Conservation (phyloP, 192 early-diverging fungal genomes). For the Coemansia sp. region DNA sequence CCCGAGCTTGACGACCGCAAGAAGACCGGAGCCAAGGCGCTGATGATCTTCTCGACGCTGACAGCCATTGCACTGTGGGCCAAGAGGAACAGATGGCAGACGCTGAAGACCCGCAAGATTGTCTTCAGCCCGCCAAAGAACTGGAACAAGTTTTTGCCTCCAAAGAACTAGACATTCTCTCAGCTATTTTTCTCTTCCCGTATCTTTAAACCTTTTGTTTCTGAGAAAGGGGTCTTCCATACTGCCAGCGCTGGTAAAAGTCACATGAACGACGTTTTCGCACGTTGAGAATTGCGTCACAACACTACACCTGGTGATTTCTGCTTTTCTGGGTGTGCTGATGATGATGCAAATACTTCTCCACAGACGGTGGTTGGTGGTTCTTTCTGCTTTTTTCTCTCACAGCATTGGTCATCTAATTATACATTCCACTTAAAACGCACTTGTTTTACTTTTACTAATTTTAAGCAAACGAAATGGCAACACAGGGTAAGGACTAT, state of each 20-base stretch:
- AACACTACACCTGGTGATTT: too few species aligned
- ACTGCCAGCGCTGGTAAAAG: too few species aligned
- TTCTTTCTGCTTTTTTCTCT: not conserved
- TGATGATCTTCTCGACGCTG: slow-evolving; percentile 69
- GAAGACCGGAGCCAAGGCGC: slow-evolving; percentile 90
- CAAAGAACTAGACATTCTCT: slow-evolving; percentile 22
- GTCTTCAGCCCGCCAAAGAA: slow-evolving; percentile 64
- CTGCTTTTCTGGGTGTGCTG: too few species aligned
- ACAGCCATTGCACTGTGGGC: slow-evolving; percentile 80
- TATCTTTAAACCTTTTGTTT: slow-evolving; percentile 10
- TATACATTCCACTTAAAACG: not conserved
- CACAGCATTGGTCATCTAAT: not conserved
- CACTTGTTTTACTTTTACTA: not conserved
- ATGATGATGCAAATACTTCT: too few species aligned
- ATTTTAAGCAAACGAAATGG: not conserved
- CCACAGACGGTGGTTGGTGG: too few species aligned
- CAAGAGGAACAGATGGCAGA: slow-evolving; percentile 92
- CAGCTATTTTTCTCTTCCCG: too few species aligned
- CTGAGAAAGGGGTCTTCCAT: not conserved
- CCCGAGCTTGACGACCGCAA: slow-evolving; percentile 97
- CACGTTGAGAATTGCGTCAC: too few species aligned
- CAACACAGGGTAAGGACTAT: slow-evolving; percentile 1
- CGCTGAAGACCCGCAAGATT: slow-evolving; percentile 92
- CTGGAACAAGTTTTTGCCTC: slow-evolving; percentile 34
- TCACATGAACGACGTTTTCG: too few species aligned